Evolutionary conservation across 2,329 filamentous ascomycete species (phyloP), one percentile per base, ranked within the genome.

Genomic region (Xylaria multiplex): DNA sequence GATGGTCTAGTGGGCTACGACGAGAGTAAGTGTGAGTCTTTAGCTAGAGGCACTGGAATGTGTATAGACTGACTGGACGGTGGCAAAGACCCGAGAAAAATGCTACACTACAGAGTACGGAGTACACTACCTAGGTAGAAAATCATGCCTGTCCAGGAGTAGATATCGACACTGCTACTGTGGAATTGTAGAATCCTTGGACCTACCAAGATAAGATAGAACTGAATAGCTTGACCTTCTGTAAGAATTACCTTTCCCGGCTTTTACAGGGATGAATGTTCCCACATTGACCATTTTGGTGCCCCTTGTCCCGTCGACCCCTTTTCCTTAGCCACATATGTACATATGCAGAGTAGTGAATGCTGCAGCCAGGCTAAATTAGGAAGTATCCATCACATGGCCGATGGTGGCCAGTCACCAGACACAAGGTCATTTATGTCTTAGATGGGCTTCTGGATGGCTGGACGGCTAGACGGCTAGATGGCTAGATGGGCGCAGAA

Each of bases 331-430:
- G 50, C 49, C 24, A 27, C 27, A 27, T 27, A 27, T 27, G 27
- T 27, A 27, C 27, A 27, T 27, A 27, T 27, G 27, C 1, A 27
- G 27, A 27, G 27, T 27, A 27, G 27, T 27, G 27, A 22, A 30
- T 37, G 11, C 43, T 59, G 56, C 52, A 53, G 48, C 65, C 56
- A 67, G 49, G 61, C 65, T 35, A 16, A 19, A 67, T 60, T 59
- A 64, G 65, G 65, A 60, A 67, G 52, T 48, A 61, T 27, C 27
- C 27, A 27, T 48, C 42, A 27, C 52, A 49, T 60, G 49, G 61
- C 27, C 27, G 27, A 22, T 46, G 45, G 52, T 6, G 42, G 40
- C 60, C 52, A 64, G 64, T 64, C 65, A 60, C 61, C 57, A 54
- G 65, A 60, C 45, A 19, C 43, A 53, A 53, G 46, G 52, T 50